Conservation (phyloP, 2,329 filamentous ascomycete genomes). For the Fusarium armeniacum region DNA sequence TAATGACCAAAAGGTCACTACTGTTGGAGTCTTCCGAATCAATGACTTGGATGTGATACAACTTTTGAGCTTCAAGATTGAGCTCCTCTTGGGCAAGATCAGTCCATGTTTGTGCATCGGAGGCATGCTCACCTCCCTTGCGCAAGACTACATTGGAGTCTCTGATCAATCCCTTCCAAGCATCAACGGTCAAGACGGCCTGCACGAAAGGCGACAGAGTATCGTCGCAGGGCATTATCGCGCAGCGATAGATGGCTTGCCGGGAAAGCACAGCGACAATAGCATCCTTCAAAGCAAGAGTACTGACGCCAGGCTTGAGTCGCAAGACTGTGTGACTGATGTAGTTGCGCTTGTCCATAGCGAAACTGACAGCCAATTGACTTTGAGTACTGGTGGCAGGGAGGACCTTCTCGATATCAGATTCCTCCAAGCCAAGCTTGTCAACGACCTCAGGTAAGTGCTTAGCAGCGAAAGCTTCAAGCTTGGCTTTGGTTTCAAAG, state of each 20-base stretch:
- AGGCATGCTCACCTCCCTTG: too few species aligned
- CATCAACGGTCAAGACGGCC: background rate
- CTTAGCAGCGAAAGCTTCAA: conserved; percentile 2
- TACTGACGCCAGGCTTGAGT: background rate
- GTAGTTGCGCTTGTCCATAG: conserved; percentile 28
- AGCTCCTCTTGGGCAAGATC: background rate
- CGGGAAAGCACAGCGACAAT: background rate
- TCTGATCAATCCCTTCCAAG: background rate
- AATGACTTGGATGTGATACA: conserved; percentile 13
- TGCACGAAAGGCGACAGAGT: conserved; percentile 16
- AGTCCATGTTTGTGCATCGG: background rate
- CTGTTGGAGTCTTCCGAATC: background rate
- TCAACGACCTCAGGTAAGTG: background rate
- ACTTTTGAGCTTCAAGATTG: background rate
- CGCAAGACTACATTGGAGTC: background rate
- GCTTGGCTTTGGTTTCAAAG: background rate
- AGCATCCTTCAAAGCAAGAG: background rate
- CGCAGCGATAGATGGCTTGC: conserved; percentile 24
- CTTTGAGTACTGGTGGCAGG: conserved; percentile 30
- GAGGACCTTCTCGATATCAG: conserved; percentile 8
- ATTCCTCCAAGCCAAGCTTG: background rate
- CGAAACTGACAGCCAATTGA: conserved; percentile 26
- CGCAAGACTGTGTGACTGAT: conserved; percentile 20
- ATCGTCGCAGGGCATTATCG: conserved; percentile 20
- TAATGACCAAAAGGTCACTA: conserved; percentile 8